Evolutionary conservation across 2,329 filamentous ascomycete species (phyloP), one percentile per base, ranked within the genome.

Genomic region (Pseudogymnoascus sp.): DNA sequence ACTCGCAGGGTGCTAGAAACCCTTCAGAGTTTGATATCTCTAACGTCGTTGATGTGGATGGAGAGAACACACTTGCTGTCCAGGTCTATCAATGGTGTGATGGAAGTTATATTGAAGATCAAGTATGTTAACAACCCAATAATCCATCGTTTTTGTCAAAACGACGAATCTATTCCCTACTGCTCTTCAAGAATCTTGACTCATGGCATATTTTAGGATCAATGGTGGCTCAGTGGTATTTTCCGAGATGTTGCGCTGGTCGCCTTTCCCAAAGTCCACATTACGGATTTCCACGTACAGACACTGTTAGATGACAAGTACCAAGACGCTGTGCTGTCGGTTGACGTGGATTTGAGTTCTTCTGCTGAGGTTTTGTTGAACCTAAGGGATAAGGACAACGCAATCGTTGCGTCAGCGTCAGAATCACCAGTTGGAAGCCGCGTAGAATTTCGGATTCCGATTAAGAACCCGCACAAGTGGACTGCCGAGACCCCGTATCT

Each of bases 401-500:
- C 69, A 28, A 61, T 67, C 39, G 58, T 74, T 4, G 67, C 65
- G 3, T 70, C 65, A 16, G 62, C 62, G 4, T 59, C 59, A 38
- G 47, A 64, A 20, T 60, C 64, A 5, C 18, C 50, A 35, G 28
- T 18, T 12, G 43, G 37, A 22, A 61, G 61, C 2, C 60, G 22
- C 35, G 61, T 64, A 5, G 63, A 35, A 5, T 70, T 69, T 47
- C 61, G 62, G 11, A 37, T 67, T 32, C 70, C 76, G 0, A 73
- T 88, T 28, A 60, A 73, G 2, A 73, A 80, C 22, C 84, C 85
- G 0, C 68, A 74, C n/a, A 84, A 87, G 65, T 88, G 86, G 86
- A 87, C 85, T 0, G 86, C 86, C 0, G 86, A 89, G 69, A 82
- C 80, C 0, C 86, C 86, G 0, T 76, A 82, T 59, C 76, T 88